Evolutionary conservation across 306 rosid genomes (phyloP), one percentile per base, ranked within the genome.

Genomic region (Hippophae rhamnoides): DNA sequence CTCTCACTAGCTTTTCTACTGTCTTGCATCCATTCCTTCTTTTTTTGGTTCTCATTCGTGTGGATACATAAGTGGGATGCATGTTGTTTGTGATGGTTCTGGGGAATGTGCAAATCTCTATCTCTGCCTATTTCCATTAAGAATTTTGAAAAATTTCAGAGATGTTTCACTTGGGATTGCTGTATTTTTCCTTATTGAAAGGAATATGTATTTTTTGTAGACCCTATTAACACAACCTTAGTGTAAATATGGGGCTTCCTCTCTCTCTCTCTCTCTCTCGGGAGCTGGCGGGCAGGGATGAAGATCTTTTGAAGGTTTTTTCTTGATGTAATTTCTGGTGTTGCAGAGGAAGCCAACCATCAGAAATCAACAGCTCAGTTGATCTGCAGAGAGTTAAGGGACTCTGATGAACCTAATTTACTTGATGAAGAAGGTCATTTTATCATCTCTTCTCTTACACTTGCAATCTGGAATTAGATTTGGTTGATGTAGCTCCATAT

Each of bases 391-490:
- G 88, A 86, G 52, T 70, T 88, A 53, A 79, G 71, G 9, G 90
- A 82, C 68, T 95, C 96, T 51, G 90, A 83, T 66, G 96, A 87
- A 73, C 85, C 95, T 63, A 92, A 85, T 82, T 78, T 81, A 66
- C 84, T 92, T 75, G 83, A 78, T 0, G 96, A 87, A 81, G 90
- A 85, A 84, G 99, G 99, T 88, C 66, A 18, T 60, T 63, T 56
- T 40, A 27, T 57, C 48, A 26, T 67, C 13, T 47, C 7, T 51
- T 23, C n/a, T 41, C 9, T 38, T 13, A 41, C 44, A 10, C 52
- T 43, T 63, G 7, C 8, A 10, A 43, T 52, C 44, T 41, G 48
- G 5, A 47, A 61, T 42, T 47, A 11, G 12, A 48, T 49, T 13
- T 61, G 55, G 38, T 61, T 18, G 11, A 57, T 41, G 11, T 43